Base-by-base conservation (phyloP, 2,329 filamentous ascomycete species). In the Trichophyton rubrum region DNA sequence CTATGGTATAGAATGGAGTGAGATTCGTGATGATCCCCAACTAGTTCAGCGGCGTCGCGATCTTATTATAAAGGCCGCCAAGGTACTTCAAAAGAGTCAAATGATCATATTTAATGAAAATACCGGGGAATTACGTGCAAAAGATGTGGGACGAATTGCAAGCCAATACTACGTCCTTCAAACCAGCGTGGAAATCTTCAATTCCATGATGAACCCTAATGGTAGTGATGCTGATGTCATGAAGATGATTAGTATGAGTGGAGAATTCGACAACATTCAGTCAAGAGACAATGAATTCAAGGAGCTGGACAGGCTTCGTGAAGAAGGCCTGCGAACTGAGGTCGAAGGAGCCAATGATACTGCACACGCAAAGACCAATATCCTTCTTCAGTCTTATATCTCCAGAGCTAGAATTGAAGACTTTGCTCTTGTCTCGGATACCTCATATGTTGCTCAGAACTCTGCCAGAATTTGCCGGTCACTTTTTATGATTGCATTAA, bases 81-180 rank as follows among this genome's bases (percentile, higher is more conserved):
- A 86, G 49, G 88, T 89, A 3, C 77, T 99, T 49, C 91, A 96
- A 69, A 82, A 91, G 69, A 95, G 89, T 67, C 93, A 99, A 74
- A 99, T 99, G 95, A 93, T 99, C 68, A 93, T 99, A 61, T 99
- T 92, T 78, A 96, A 99, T 66, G 93, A 97, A 69, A 83, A 80
- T 17, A 99, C 92, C 0, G 92, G 96, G 66, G 92, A 96, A 68
- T 82, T 99, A 7, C 85, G 90, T 62, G 88, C 90, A 62, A 99
- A 99, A 72, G 92, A 99, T 68, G 87, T 97, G 58, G 93, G 93
- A 2, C 86, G 93, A 15, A 99, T 99, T 71, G 93, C 93, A 15
- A 97, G 92, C 72, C 92, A 99, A 72, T 99, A 87, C 70, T 99
- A 99, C 69, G 92, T 99, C 56, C 80, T 95, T 56, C 91, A 99